Evolutionary conservation across 106 monocot genomes (phyloP), one percentile per base, ranked within the genome.

Genomic region (Allium fistulosum): DNA sequence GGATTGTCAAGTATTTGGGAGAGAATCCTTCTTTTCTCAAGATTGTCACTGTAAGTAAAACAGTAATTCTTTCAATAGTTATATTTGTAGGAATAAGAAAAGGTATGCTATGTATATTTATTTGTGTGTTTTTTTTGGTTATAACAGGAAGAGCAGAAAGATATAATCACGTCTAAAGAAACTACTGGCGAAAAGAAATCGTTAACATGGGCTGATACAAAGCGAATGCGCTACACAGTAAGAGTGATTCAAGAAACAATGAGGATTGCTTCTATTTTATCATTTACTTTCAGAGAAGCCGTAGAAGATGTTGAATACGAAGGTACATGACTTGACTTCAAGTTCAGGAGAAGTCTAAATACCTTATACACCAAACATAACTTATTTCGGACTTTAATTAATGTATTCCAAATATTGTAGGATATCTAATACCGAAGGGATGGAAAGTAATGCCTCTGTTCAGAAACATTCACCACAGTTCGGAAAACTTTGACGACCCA

Each of bases 401-500:
- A 11, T 9, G 7, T 6, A 10, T 61, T 11, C 8, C 18, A 6
- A 10, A 0, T 49, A 59, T 26, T 15, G 45, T 83, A 97, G 96
- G 96, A 45, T 97, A 83, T 71, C 87, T 92, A 28, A 97, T 97
- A 65, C 97, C 97, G 7, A 97, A 92, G 72, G 97, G 97, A 58
- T 97, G 97, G 97, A 97, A 97, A 59, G 92, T 97, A 10, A 51
- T 97, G 67, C 97, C 97, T 3, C 69, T 97, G 58, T 97, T 97
- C 74, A 67, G 97, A 59, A 92, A 92, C 80, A 97, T 97, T 62
- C 90, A 95, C 80, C 90, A 91, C 84, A 88, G 82, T 60, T 74
- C 87, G 0, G 85, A 95, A 27, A 80, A 85, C 77, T 95, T 94
- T 48, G 62, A 80, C 8, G 79, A 91, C 52, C 94, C 94, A 14